Evolutionary conservation across 345 rosid species (phyloP).

Genomic region (Xanthoceras sorbifolium): DNA sequence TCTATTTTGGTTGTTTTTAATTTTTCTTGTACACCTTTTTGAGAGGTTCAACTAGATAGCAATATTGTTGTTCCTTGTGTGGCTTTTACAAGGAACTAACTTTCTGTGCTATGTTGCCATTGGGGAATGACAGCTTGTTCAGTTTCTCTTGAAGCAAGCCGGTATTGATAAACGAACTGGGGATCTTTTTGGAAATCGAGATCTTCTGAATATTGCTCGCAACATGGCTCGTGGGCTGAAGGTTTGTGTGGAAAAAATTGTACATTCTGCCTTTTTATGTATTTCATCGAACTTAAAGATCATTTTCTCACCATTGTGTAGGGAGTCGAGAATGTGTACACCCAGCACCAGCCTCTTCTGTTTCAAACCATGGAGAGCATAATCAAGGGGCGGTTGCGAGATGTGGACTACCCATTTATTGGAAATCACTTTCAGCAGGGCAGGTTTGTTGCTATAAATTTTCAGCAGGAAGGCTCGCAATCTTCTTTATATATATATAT

Average conservation of each 20-base stretch:
- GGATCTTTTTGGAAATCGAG: slow-evolving; percentile 94
- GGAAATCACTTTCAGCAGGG: slow-evolving; percentile 97
- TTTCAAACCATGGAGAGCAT: slow-evolving; percentile 96
- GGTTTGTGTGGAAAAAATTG: slow-evolving; percentile 46
- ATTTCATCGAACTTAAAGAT: slow-evolving; percentile 7
- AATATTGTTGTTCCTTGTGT: not conserved
- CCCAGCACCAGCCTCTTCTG: slow-evolving; percentile 96
- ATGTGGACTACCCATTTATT: slow-evolving; percentile 90
- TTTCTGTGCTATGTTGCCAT: slow-evolving; percentile 30
- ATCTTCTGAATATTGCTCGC: slow-evolving; percentile 92
- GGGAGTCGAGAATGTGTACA: slow-evolving; percentile 99
- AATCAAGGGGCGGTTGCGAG: slow-evolving; percentile 83
- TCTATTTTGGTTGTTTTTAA: not conserved
- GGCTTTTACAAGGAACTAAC: slow-evolving; percentile 2
- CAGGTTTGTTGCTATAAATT: slow-evolving; percentile 53
- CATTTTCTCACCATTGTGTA: slow-evolving; percentile 23
- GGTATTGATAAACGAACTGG: slow-evolving; percentile 92
- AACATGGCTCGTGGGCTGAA: slow-evolving; percentile 99
- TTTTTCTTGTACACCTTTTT: not conserved
- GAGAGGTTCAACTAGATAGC: slow-evolving; percentile 7
- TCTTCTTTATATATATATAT: slow-evolving; percentile 2
- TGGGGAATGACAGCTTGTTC: slow-evolving; percentile 74
- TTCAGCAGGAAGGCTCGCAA: not conserved
- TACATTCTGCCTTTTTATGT: slow-evolving; percentile 12
- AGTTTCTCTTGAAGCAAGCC: slow-evolving; percentile 94